Base-by-base conservation (phyloP, 805 yeast species). In the Clavispora asparagi region DNA sequence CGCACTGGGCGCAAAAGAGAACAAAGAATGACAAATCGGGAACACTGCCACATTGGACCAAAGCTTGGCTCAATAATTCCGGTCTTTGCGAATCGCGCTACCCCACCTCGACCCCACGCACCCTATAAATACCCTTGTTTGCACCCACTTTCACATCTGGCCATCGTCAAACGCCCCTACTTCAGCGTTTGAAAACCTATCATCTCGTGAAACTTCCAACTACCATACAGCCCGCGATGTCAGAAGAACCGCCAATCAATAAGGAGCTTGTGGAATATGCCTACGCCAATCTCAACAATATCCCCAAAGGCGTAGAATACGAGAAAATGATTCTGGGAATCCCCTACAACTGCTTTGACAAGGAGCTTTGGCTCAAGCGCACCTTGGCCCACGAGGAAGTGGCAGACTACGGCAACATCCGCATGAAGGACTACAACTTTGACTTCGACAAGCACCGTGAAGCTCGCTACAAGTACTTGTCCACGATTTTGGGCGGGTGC, bases 281-380 rank as follows among this genome's bases (percentile, higher is more conserved):
- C 13, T 62, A 62, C 49, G 54, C 58, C 14, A 65, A 67, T 46
- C 60, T 66, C 45, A 51, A 58, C 12, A 63, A 67, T 48, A 41
- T 67, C n/a, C 72, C 74, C 26, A 48, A 57, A 39, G 61, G 71
- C 0, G 65, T 57, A 4, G 77, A 77, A 42, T 82, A 80, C 58
- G 79, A 78, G 52, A 69, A 67, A 51, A 79, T 81, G 85, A 75
- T 82, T 50, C 69, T 76, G 48, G 75, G 82, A 1, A 58, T 70
- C 55, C 68, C 71, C 2, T 82, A 79, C 60, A 59, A 74, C 49
- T 62, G 66, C 53, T 54, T 61, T 58, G 59, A 58, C 26, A 55
- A 56, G 13, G 56, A 52, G 19, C 58, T 71, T 41, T 49, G 56
- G 47, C 52, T 46, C 40, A 57, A 61, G 27, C 55, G 78, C 43